A percentile compares a stretch with the other conserved stretches of the same genome.
phyloP scores from a whole-genome alignment of 169 alveolate genomes.

The Cryptosporidium tyzzeri region DNA sequence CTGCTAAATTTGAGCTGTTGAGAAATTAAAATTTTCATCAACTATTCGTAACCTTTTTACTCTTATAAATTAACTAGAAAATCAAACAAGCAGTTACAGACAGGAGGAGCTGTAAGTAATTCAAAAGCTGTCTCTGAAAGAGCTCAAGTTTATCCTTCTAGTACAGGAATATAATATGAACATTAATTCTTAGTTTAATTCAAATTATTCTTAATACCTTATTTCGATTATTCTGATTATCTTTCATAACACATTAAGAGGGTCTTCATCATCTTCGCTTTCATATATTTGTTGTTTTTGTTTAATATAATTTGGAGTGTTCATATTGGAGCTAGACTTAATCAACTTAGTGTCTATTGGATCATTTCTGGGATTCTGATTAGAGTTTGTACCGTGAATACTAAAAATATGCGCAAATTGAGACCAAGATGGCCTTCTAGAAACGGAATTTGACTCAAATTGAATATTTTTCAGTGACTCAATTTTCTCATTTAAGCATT shows the following conservation, averaged over 20 bases:
- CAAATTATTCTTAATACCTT: background rate
- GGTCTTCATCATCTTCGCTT: slow-evolving; percentile 72
- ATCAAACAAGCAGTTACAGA: slow-evolving; percentile 42
- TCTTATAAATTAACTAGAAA: slow-evolving; percentile 2
- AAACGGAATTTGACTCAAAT: slow-evolving; percentile 2
- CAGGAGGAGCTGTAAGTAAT: slow-evolving; percentile 14
- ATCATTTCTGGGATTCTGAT: background rate
- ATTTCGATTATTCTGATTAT: background rate
- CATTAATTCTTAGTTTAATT: background rate
- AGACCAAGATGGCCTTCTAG: slow-evolving; percentile 56
- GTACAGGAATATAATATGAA: slow-evolving; percentile 53
- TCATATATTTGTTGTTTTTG: slow-evolving; percentile 60
- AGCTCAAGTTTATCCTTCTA: slow-evolving; percentile 59
- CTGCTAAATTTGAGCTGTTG: background rate
- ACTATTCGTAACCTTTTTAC: background rate
- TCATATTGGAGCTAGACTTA: background rate
- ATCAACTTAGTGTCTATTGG: background rate
- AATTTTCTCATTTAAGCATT: background rate
- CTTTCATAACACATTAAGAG: slow-evolving; percentile 42
- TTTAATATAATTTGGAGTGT: slow-evolving; percentile 3
- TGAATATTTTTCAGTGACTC: slow-evolving; percentile 10
- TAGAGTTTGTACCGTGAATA: background rate
- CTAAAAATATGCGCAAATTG: slow-evolving; percentile 27
- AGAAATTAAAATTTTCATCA: background rate
- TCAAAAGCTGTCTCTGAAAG: slow-evolving; percentile 71